Evolutionary conservation across 768 basidiomycete species (phyloP).

Genomic region (Leccinum boreale): DNA sequence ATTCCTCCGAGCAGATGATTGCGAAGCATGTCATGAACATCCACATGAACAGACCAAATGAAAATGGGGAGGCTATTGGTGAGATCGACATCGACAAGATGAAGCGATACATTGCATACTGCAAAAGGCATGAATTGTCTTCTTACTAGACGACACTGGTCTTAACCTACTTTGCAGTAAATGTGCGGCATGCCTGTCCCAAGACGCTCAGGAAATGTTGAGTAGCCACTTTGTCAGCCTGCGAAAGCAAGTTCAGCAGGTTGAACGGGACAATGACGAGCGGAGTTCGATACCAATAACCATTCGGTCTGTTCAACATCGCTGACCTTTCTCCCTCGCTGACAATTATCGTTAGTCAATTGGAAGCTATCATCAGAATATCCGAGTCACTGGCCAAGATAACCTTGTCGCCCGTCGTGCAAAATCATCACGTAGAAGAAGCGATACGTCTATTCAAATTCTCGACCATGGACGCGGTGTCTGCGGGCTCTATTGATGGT

Average conservation of each 20-base stretch:
- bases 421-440: slow-evolving; percentile 94
- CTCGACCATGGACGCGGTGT: slow-evolving; percentile 99
- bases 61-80: slow-evolving; percentile 65
- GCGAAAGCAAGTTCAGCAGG: slow-evolving; percentile 90
- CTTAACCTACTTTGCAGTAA: slow-evolving; percentile 50
- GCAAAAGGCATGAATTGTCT: slow-evolving; percentile 68
- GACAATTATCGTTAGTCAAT: slow-evolving; percentile 52
- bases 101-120: slow-evolving; percentile 96
- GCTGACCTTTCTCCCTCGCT: not conserved
- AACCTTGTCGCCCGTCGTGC: slow-evolving; percentile 81
- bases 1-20: slow-evolving; percentile 60
- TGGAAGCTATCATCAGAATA: slow-evolving; percentile 98
- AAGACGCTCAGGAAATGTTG: slow-evolving; percentile 94
- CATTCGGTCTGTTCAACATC: slow-evolving; percentile 64
- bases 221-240: slow-evolving; percentile 93
- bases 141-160: not conserved
- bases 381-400: slow-evolving; percentile 96
- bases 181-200: slow-evolving; percentile 91
- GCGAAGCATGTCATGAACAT: slow-evolving; percentile 98
- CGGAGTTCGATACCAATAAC: slow-evolving; percentile 98
- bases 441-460: slow-evolving; percentile 97
- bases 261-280: slow-evolving; percentile 96
- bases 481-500: slow-evolving; percentile 90
- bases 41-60: slow-evolving; percentile 91
- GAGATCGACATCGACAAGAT: slow-evolving; percentile 97